These are phyloP conservation scores for Sindora glabra DNA, from an alignment of 306 rosid species.

Conservation along the genomic window DNA sequence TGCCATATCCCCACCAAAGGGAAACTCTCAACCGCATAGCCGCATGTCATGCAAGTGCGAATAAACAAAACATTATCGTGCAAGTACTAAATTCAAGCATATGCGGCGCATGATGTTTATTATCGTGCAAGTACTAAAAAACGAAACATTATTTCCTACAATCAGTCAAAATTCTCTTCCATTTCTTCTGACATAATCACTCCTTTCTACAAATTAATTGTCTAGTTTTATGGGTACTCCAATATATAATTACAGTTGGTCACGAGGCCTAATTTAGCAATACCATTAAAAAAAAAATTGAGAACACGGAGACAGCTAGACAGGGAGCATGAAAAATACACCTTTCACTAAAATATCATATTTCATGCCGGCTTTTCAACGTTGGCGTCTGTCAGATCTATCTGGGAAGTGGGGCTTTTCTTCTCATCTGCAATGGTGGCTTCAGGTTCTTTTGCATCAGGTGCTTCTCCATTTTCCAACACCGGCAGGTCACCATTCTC, in stretches of 20 bases:
- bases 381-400: slow-evolving; percentile 28
- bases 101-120: not conserved
- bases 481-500: slow-evolving; percentile 56
- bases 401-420: slow-evolving; percentile 22
- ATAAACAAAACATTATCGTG: no score
- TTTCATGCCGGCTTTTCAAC: slow-evolving; percentile 24
- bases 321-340: not conserved
- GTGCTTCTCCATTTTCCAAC: slow-evolving; percentile 51
- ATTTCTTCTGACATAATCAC: not conserved
- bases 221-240: not conserved
- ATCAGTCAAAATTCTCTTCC: slow-evolving; percentile 16
- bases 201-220: slow-evolving; percentile 10
- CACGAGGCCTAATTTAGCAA: not conserved
- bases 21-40: no score
- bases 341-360: slow-evolving; percentile 11
- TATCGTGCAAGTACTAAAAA: not conserved
- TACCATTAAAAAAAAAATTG: not conserved
- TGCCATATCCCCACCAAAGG: no score
- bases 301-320: not conserved
- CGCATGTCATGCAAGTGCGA: no score
- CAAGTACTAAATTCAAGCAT: no score
- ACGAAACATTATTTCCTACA: not conserved
- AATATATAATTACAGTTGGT: slow-evolving; percentile 14
- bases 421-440: slow-evolving; percentile 21
- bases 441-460: slow-evolving; percentile 32